Conservation (phyloP, 441 rosid species). For the Aquilaria agallochum region DNA sequence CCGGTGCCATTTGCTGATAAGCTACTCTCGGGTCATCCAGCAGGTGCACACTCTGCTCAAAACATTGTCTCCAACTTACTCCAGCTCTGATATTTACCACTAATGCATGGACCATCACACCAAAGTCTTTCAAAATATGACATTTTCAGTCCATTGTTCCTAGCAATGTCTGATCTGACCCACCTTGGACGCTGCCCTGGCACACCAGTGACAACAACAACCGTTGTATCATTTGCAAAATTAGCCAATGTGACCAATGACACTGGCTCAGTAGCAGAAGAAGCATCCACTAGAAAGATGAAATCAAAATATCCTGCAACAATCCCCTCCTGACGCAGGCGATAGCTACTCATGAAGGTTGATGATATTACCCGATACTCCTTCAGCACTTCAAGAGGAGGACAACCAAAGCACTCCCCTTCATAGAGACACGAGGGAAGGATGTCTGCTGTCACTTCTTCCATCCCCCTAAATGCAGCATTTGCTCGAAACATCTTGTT, state of each 20-base stretch:
- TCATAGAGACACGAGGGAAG: slow-evolving; percentile 19
- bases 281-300: slow-evolving; percentile 37
- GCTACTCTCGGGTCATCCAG: too few relatives aligned
- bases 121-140: slow-evolving; percentile 45
- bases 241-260: slow-evolving; percentile 30
- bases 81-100: too few relatives aligned
- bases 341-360: slow-evolving; percentile 31
- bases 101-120: background rate
- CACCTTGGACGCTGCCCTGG: slow-evolving; percentile 8
- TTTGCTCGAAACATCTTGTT: slow-evolving; percentile 34
- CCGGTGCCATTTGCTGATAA: too few relatives aligned
- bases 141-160: slow-evolving; percentile 22
- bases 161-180: slow-evolving; percentile 33
- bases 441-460: slow-evolving; percentile 29
- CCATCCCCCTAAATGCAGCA: slow-evolving; percentile 40
- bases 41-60: too few relatives aligned
- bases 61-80: too few relatives aligned
- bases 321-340: slow-evolving; percentile 30
- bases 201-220: slow-evolving; percentile 32
- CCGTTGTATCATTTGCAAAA: slow-evolving; percentile 23
- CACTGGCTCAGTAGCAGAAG: slow-evolving; percentile 38
- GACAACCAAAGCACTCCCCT: slow-evolving; percentile 36
- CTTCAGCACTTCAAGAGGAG: slow-evolving; percentile 23
- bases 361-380: slow-evolving; percentile 29
- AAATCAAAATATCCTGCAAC: slow-evolving; percentile 35